phyloP scores from a whole-genome alignment of 371 early-diverging fungal species.

The Mucor piriformis region DNA sequence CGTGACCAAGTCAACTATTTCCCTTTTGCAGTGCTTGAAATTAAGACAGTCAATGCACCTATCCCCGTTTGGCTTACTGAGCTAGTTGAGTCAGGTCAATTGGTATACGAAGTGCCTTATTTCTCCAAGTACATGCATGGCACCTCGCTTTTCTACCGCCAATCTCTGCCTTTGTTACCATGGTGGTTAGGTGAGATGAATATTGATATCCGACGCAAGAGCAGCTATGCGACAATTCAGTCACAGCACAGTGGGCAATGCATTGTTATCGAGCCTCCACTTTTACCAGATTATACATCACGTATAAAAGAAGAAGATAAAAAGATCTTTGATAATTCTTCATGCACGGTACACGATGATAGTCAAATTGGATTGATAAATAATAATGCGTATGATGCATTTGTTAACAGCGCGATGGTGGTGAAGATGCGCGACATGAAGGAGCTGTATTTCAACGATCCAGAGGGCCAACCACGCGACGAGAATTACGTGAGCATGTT shows the following conservation, averaged over 20 bases:
- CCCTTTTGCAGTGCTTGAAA: slow-evolving; percentile 95
- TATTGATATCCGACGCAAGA: slow-evolving; percentile 76
- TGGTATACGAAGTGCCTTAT: slow-evolving; percentile 94
- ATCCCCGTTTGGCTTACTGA: slow-evolving; percentile 88
- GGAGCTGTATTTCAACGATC: not conserved
- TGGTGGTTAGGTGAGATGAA: slow-evolving; percentile 93
- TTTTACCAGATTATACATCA: slow-evolving; percentile 3
- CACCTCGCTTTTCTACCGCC: slow-evolving; percentile 78
- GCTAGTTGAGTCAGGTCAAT: slow-evolving; percentile 69
- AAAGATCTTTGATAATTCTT: slow-evolving; percentile 3
- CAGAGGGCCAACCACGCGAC: not conserved
- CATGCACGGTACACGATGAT: slow-evolving; percentile 1
- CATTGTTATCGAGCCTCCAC: slow-evolving; percentile 1
- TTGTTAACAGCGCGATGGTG: not conserved
- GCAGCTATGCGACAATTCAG: not conserved
- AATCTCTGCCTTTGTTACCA: slow-evolving; percentile 83
- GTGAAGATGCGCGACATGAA: not conserved
- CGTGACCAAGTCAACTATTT: slow-evolving; percentile 67
- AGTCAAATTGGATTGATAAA: not conserved
- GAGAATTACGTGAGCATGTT: slow-evolving; percentile 8
- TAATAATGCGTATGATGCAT: not conserved
- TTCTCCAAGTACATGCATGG: slow-evolving; percentile 98
- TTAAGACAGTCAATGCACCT: slow-evolving; percentile 79
- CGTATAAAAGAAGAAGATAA: not conserved
- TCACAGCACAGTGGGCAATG: slow-evolving; percentile 9